These are phyloP conservation scores for Farysia itapuensis DNA, from an alignment of 1,284 basidiomycete genomes.

Conservation along the genomic window DNA sequence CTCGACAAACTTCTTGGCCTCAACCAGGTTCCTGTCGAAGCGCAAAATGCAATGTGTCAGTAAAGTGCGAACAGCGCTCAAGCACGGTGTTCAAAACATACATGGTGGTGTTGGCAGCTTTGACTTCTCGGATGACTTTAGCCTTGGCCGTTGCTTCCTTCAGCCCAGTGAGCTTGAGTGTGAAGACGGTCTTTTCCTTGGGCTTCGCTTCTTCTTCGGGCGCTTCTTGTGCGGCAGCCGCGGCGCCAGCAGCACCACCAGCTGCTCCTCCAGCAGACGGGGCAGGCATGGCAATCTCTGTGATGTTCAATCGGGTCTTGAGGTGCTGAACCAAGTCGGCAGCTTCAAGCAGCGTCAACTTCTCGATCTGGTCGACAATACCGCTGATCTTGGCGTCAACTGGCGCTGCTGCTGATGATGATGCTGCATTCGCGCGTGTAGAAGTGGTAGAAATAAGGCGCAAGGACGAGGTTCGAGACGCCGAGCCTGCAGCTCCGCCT, in stretches of 20 bases:
- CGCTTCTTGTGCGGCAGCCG: slow-evolving; percentile 63
- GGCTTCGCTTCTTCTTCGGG: slow-evolving; percentile 80
- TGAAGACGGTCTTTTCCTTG: slow-evolving; percentile 98
- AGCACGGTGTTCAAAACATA: slow-evolving; percentile 4
- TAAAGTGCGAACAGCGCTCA: background rate
- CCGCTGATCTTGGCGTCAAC: slow-evolving; percentile 70
- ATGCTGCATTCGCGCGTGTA: slow-evolving; percentile 5
- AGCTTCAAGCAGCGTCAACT: slow-evolving; percentile 87
- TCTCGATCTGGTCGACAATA: slow-evolving; percentile 92
- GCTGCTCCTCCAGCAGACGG: slow-evolving; percentile 63
- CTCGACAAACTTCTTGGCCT: slow-evolving; percentile 99
- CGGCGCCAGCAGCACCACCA: slow-evolving; percentile 39
- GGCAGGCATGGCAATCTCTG: slow-evolving; percentile 93
- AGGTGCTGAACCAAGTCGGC: slow-evolving; percentile 90
- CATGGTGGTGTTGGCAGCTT: slow-evolving; percentile 66
- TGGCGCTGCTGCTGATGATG: background rate
- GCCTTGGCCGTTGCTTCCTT: slow-evolving; percentile 67
- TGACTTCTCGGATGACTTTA: slow-evolving; percentile 97
- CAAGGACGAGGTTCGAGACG: background rate
- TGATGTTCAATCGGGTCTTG: slow-evolving; percentile 95
- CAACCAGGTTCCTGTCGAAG: slow-evolving; percentile 52
- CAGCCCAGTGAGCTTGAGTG: slow-evolving; percentile 67
- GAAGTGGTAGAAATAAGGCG: slow-evolving; percentile 7
- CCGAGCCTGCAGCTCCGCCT: slow-evolving; percentile 2
- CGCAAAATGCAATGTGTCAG: background rate